Percentiles rank a stretch among this genome's conserved stretches.
Conservation (phyloP, 306 rosid species). For the Malus sieversii region DNA sequence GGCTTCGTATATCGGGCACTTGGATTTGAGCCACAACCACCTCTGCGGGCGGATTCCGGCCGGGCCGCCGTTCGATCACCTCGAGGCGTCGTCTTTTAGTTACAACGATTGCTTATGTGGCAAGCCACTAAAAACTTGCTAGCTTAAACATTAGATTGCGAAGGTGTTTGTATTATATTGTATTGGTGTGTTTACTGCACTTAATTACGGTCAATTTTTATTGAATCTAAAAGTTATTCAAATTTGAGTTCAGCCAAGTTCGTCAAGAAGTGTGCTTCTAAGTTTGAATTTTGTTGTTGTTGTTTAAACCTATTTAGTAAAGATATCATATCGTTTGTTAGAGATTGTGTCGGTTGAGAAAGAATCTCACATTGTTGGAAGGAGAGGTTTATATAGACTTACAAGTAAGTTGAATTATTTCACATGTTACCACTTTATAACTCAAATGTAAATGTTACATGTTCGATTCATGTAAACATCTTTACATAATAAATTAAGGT, state of each 20-base stretch:
- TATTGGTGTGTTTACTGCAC: background rate
- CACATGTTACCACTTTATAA: too few relatives aligned
- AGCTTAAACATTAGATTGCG: background rate
- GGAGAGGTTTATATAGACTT: too few relatives aligned
- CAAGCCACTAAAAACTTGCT: slow-evolving; percentile 71
- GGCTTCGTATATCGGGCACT: slow-evolving; percentile 71
- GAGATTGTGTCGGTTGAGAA: too few relatives aligned
- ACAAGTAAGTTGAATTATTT: too few relatives aligned
- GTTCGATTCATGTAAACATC: too few relatives aligned
- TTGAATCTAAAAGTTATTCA: background rate
- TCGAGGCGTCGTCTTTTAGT: slow-evolving; percentile 72
- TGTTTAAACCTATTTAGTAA: too few relatives aligned
- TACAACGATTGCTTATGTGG: slow-evolving; percentile 89
- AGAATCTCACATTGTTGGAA: fast-evolving
- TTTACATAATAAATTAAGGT: too few relatives aligned
- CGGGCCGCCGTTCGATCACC: slow-evolving; percentile 85
- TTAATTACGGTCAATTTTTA: background rate
- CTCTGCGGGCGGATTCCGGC: slow-evolving; percentile 72
- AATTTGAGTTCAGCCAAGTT: background rate
- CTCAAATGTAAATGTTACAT: too few relatives aligned
- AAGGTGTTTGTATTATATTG: background rate
- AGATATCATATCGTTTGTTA: background rate
- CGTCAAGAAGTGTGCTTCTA: too few relatives aligned
- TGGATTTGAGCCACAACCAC: slow-evolving; percentile 92
- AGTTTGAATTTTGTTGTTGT: background rate